A percentile compares a stretch with the other conserved stretches of the same genome.
Evolutionary conservation across 805 yeast genomes (phyloP).

Genomic region (Wickerhamomyces canadensis): DNA sequence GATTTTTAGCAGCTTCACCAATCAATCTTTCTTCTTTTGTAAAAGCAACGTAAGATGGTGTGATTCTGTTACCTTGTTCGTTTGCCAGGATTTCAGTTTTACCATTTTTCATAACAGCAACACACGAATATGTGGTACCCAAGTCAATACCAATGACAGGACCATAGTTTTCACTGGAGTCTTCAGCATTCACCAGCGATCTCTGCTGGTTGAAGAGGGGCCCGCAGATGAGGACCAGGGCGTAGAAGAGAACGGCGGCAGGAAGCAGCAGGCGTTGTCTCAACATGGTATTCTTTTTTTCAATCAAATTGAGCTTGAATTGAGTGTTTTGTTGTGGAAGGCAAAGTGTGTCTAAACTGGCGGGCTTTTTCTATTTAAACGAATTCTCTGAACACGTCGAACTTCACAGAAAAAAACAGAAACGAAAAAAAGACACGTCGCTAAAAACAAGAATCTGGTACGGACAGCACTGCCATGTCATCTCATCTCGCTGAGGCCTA

Average conservation of each 20-base stretch:
- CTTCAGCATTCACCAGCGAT: conserved; percentile 21
- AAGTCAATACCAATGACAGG: conserved; percentile 89
- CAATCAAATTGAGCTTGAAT: not conserved
- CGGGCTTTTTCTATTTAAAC: not conserved
- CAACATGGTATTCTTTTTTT: conserved; percentile 15
- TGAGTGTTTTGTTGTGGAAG: not conserved
- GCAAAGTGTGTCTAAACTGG: not conserved
- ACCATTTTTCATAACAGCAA: conserved; percentile 80
- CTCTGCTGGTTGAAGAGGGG: conserved; percentile 18
- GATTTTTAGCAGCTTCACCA: conserved; percentile 96
- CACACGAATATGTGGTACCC: conserved; percentile 98
- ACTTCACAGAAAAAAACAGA: too few species aligned
- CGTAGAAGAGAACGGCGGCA: conserved; percentile 28
- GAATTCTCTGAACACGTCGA: too few species aligned
- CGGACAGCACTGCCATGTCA: too few species aligned
- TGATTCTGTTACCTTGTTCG: conserved; percentile 96
- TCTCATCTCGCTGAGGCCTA: not conserved
- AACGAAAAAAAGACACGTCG: too few species aligned
- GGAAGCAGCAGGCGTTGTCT: conserved; percentile 28
- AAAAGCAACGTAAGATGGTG: conserved; percentile 93
- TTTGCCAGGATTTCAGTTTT: conserved; percentile 90
- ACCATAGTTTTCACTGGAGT: conserved; percentile 42
- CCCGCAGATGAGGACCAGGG: conserved; percentile 21
- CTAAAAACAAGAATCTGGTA: too few species aligned
- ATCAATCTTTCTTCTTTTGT: conserved; percentile 88